Base-by-base conservation (phyloP, 1,284 basidiomycete genomes). In the Termitomyces sp. region DNA sequence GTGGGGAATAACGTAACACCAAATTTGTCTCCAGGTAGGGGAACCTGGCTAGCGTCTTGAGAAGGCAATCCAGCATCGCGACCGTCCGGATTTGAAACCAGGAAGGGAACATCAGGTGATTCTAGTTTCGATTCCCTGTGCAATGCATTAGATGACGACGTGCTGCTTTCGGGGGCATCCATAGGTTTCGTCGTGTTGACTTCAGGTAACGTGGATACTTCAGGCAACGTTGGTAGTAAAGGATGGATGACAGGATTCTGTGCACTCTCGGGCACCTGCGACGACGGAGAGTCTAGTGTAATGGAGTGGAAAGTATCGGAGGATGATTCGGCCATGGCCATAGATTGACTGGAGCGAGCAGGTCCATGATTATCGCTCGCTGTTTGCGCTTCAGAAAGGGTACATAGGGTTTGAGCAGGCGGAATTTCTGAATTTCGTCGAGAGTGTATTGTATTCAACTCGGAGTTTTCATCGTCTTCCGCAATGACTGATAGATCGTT, bases 401-500 rank as follows among this genome's bases (percentile, higher is more conserved):
- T 3, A 41, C 14, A 19, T 8, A 24, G 16, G 21, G 18, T 6
- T 34, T 21, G 26, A 24, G 19, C 21, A 4, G 19, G n/a, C 41
- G n/a, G 42, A 34, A 28, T 5, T n/a, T 26, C 18, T 34, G 49
- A 46, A 9, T 21, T 43, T 47, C 33, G 60, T 3, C 64, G 57
- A 37, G 69, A 68, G 3, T 46, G 41, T 30, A 57, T n/a, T n/a
- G n/a, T 64, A 56, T 64, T 74, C 14, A 68, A 67, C 46, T 82
- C 79, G 3, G 64, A 67, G 8, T 71, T 68, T 61, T 88, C 86
- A 41, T 88, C 84, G 46, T 79, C 84, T 66, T 89, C 86, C 1
- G 76, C 81, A 52, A 89, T 89, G 49, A 87, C 73, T 31, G 85
- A 88, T 19, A 88, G 66, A 47, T 83, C 72, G 34, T 66, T 68